Percentiles rank a stretch among this genome's conserved stretches.
phyloP scores from a whole-genome alignment of 352 stramenopile species.

The Pythium aphanidermatum region DNA sequence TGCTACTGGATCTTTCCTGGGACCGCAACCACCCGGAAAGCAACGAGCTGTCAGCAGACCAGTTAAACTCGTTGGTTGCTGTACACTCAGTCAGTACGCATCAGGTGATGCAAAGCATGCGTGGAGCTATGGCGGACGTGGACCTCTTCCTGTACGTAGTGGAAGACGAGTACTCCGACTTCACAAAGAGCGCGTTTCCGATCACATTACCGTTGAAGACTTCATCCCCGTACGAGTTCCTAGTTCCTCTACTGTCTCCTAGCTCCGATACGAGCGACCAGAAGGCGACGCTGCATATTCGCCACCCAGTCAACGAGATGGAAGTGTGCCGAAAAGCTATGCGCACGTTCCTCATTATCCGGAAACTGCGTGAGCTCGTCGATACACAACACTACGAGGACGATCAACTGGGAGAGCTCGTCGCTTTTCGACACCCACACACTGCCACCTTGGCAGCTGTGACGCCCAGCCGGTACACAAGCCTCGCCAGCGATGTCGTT shows the following conservation, averaged over 20 bases:
- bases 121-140: conserved; percentile 68
- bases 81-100: conserved; percentile 65
- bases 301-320: conserved; percentile 57
- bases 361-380: conserved; percentile 45
- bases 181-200: conserved; percentile 44
- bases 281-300: conserved; percentile 33
- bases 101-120: conserved; percentile 79
- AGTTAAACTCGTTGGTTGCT: conserved; percentile 29
- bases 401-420: conserved; percentile 49
- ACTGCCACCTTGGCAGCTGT: conserved; percentile 35
- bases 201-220: conserved; percentile 45
- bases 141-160: conserved; percentile 79
- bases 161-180: conserved; percentile 57
- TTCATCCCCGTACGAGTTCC: conserved; percentile 60
- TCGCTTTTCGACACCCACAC: conserved; percentile 50
- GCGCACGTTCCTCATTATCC: conserved; percentile 56
- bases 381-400: conserved; percentile 34
- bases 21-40: conserved; percentile 16
- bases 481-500: conserved; percentile 12
- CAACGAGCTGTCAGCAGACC: conserved; percentile 3
- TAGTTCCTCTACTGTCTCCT: conserved; percentile 34
- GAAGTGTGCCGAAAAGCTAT: conserved; percentile 67
- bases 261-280: conserved; percentile 15
- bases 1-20: conserved; percentile 52
- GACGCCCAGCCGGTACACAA: conserved; percentile 11